phyloP scores from a whole-genome alignment of 2,329 filamentous ascomycete genomes.

The Penicillium sp. region DNA sequence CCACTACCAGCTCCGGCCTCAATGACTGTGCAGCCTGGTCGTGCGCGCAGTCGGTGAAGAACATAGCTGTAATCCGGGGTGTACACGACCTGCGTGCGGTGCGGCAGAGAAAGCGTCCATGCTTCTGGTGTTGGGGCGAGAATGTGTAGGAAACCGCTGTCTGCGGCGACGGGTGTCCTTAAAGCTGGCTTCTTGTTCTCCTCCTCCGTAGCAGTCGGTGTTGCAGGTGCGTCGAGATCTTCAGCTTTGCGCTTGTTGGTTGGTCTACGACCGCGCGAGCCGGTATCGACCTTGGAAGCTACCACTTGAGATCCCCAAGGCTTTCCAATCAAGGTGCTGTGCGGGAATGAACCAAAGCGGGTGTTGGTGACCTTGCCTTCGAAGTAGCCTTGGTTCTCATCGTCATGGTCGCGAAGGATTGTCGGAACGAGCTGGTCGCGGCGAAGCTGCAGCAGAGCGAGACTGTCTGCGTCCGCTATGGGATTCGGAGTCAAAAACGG shows the following conservation, averaged over 20 bases:
- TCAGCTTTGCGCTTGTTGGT: conserved; percentile 51
- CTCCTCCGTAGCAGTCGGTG: conserved; percentile 23
- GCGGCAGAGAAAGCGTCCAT: conserved; percentile 54
- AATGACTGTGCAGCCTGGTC: conserved; percentile 49
- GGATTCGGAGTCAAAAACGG: conserved; percentile 76
- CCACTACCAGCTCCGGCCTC: conserved; percentile 56
- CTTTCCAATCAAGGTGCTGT: conserved; percentile 72
- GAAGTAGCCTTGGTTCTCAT: conserved; percentile 69
- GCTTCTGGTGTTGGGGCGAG: conserved; percentile 52
- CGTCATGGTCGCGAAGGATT: conserved; percentile 63
- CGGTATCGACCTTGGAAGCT: conserved; percentile 87
- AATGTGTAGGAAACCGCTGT: conserved; percentile 52
- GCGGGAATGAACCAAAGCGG: conserved; percentile 86
- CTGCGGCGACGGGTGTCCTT: conserved; percentile 39
- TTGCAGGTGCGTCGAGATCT: conserved; percentile 39
- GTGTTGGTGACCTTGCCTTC: conserved; percentile 85
- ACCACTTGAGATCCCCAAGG: conserved; percentile 92
- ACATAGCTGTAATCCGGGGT: conserved; percentile 57
- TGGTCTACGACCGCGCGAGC: conserved; percentile 76
- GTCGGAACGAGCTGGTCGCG: conserved; percentile 81
- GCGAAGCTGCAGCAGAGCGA: conserved; percentile 85
- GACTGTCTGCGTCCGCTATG: conserved; percentile 61
- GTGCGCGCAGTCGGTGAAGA: conserved; percentile 49
- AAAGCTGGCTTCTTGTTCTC: conserved; percentile 27
- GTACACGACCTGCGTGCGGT: conserved; percentile 56